phyloP scores from a whole-genome alignment of 805 yeast genomes.

The Brettanomyces naardenensis region DNA sequence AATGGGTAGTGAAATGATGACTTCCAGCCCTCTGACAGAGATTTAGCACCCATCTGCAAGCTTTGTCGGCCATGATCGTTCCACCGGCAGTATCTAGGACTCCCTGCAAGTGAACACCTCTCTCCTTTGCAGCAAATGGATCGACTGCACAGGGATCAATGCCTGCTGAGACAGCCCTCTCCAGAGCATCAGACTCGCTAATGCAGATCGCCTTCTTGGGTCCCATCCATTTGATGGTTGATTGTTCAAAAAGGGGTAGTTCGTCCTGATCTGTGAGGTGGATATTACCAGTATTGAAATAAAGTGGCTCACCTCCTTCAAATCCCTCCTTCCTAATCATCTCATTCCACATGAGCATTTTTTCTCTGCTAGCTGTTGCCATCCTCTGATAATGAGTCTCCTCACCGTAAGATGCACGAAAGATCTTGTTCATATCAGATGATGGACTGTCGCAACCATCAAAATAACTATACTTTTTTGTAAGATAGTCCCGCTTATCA shows the following conservation, averaged over 20 bases:
- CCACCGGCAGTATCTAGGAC: constrained; percentile 25
- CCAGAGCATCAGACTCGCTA: constrained; percentile 13
- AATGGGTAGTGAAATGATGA: constrained; percentile 15
- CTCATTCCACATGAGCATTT: constrained; percentile 17
- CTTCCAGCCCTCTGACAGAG: constrained; percentile 15
- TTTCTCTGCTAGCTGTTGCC: background rate
- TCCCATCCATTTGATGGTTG: constrained; percentile 15
- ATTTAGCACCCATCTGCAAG: constrained; percentile 24
- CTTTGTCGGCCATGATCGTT: constrained; percentile 24
- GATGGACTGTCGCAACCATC: constrained; percentile 5
- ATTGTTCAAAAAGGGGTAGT: constrained; percentile 15
- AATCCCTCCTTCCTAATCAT: constrained; percentile 15
- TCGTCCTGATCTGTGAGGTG: constrained; percentile 17
- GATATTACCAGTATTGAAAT: constrained; percentile 19
- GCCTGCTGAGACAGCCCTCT: constrained; percentile 14
- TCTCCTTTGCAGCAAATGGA: constrained; percentile 12
- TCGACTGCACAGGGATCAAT: constrained; percentile 12
- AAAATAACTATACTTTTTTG: constrained; percentile 4
- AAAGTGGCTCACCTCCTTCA: constrained; percentile 21
- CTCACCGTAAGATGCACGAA: constrained; percentile 2
- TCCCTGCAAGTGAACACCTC: constrained; percentile 15
- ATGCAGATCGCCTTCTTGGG: constrained; percentile 12
- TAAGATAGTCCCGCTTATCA: constrained; percentile 2
- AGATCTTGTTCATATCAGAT: constrained; percentile 4
- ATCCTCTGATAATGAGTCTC: background rate